Evolutionary conservation across 306 rosid genomes (phyloP), one percentile per base, ranked within the genome.

Genomic region (Cajanus cajan): DNA sequence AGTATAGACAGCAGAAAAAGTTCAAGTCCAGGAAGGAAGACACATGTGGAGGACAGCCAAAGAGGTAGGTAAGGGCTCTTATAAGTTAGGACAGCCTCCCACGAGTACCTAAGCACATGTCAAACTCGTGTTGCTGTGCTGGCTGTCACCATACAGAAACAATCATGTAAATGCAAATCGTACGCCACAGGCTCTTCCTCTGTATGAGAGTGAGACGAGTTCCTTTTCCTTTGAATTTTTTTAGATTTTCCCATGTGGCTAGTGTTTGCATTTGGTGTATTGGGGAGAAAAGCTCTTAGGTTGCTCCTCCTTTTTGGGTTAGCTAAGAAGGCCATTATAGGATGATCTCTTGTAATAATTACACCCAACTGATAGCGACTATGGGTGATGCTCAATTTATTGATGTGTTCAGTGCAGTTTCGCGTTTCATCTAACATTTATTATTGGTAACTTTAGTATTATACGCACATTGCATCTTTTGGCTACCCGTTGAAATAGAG

Each of bases 71-170:
- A 89, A 86, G 84, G 45, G 57, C 67, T 87, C 64, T 74, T 57
- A 25, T 90, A 82, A 80, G 85, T 74, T 76, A 39, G 89, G 91
- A 81, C 87, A 85, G 74, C 73, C 74, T 82, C 76, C 83, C 85
- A 52, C 82, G 51, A 71, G 75, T 83, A 82, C 91, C 89, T 73
- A 85, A 82, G 90, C 95, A 91, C 91, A 93, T 93, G 98, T 89
- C 71, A 70, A 5, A 45, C 91, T 80, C 82, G 85, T 83, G 87
- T 83, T 83, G 79, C 72, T 85, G 71, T 84, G 90, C 91, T 91
- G 92, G 84, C 86, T 79, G 41, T 85, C 90, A 88, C 87, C 57
- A 59, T 68, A 24, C 77, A 44, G 3, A 74, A 67, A 67, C 65
- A 68, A 80, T 77, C 78, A 76, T 75, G 77, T 74, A 57, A 68